These are phyloP conservation scores for Cutaneotrichosporon sp. DNA, from an alignment of 1,284 basidiomycete genomes.

Conservation along the genomic window DNA sequence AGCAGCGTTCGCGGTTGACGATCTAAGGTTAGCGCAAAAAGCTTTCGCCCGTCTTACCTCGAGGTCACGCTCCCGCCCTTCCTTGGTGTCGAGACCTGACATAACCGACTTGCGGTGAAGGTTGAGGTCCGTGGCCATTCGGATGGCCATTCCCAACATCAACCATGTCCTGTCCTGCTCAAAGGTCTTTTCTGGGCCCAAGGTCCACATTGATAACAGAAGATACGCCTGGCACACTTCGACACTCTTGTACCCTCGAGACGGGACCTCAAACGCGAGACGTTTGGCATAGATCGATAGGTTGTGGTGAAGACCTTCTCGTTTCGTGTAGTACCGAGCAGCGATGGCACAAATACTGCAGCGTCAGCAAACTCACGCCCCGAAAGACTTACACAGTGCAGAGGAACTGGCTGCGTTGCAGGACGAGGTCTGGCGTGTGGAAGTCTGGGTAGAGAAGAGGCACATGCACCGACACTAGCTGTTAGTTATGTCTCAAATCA, in stretches of 20 bases:
- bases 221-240: slow-evolving; percentile 91
- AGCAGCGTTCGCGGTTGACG: slow-evolving; percentile 87
- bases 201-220: slow-evolving; percentile 73
- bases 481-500: not conserved
- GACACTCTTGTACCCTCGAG: slow-evolving; percentile 82
- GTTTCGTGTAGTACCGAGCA: slow-evolving; percentile 77
- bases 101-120: slow-evolving; percentile 80
- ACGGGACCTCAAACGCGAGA: slow-evolving; percentile 76
- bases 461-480: slow-evolving; percentile 40
- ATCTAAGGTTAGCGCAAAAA: slow-evolving; percentile 55
- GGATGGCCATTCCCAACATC: slow-evolving; percentile 60
- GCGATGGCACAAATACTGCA: slow-evolving; percentile 75
- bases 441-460: slow-evolving; percentile 71
- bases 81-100: slow-evolving; percentile 63
- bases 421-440: slow-evolving; percentile 85
- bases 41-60: slow-evolving; percentile 41
- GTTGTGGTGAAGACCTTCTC: slow-evolving; percentile 74
- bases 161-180: slow-evolving; percentile 97
- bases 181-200: slow-evolving; percentile 86
- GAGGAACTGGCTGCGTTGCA: slow-evolving; percentile 84
- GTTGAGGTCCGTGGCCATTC: slow-evolving; percentile 95
- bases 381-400: slow-evolving; percentile 71
- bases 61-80: slow-evolving; percentile 51
- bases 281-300: slow-evolving; percentile 81
- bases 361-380: not conserved